These are phyloP conservation scores for Oryza punctata DNA, from an alignment of 176 grass and related monocot genomes.

Conservation along the genomic window DNA sequence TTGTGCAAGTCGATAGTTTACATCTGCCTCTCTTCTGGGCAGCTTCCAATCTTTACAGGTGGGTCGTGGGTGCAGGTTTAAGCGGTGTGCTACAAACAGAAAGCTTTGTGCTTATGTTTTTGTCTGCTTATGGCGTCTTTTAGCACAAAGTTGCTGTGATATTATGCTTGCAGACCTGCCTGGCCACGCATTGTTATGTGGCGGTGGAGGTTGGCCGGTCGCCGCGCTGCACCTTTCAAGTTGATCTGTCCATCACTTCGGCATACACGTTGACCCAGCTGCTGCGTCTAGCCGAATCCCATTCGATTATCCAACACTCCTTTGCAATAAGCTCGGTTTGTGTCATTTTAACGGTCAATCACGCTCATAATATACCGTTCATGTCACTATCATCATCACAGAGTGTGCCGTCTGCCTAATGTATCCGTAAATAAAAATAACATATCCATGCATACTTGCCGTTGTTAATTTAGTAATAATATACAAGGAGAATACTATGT, in stretches of 20 bases:
- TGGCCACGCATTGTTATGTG: neutral
- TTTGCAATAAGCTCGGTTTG: neutral
- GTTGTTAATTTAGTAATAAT: neutral
- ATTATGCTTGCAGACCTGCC: slow-evolving; percentile 3
- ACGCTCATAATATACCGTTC: neutral
- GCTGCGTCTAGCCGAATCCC: neutral
- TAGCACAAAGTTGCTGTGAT: neutral
- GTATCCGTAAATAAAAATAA: neutral
- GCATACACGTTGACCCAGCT: slow-evolving; percentile 18
- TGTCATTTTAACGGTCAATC: neutral
- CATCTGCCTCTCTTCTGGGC: neutral
- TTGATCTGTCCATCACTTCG: neutral
- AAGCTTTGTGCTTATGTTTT: slow-evolving; percentile 23
- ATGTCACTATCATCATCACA: neutral
- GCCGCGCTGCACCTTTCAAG: slow-evolving; percentile 23
- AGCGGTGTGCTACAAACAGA: neutral
- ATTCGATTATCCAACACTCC: neutral
- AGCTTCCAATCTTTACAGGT: slow-evolving; percentile 3
- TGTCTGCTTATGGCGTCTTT: slow-evolving; percentile 15
- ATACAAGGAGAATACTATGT: neutral
- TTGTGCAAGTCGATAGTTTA: neutral
- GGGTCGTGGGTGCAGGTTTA: neutral
- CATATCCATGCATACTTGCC: neutral
- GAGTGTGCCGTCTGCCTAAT: slow-evolving; percentile 16
- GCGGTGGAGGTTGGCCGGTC: slow-evolving; percentile 17